Evolutionary conservation across 2,329 filamentous ascomycete species (phyloP).

Genomic region (Parasarocladium wereldwijsianum): DNA sequence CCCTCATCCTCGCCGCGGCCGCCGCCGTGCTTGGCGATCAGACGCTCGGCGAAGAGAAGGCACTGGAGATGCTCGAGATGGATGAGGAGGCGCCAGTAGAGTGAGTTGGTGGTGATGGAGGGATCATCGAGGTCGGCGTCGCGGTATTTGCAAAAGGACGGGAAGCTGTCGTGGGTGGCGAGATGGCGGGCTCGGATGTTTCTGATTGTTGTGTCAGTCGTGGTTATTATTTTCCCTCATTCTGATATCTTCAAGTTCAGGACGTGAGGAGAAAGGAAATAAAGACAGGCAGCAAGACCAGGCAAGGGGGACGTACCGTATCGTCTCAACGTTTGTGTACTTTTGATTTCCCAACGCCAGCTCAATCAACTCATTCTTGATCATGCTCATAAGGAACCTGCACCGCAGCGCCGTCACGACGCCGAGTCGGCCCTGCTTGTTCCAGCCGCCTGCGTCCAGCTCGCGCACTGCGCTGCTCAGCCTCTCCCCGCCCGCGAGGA

Average conservation of each 20-base stretch:
- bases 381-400: slow-evolving; percentile 10
- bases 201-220: background rate
- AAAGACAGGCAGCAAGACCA: no score
- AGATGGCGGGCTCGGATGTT: slow-evolving; percentile 12
- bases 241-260: no score
- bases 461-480: slow-evolving; percentile 14
- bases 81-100: slow-evolving; percentile 29
- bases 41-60: slow-evolving; percentile 40
- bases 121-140: slow-evolving; percentile 31
- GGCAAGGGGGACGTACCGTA: slow-evolving; percentile 2
- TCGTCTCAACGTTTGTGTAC: background rate
- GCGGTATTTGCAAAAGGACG: slow-evolving; percentile 32
- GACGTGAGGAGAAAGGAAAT: no score
- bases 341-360: slow-evolving; percentile 14
- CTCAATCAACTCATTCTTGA: slow-evolving; percentile 14
- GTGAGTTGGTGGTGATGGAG: slow-evolving; percentile 20
- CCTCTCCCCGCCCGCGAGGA: slow-evolving; percentile 26
- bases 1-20: slow-evolving; percentile 15
- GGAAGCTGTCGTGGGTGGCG: slow-evolving; percentile 27
- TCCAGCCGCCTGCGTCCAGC: slow-evolving; percentile 24
- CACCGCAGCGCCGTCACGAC: slow-evolving; percentile 15
- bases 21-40: slow-evolving; percentile 12
- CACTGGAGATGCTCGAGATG: slow-evolving; percentile 37
- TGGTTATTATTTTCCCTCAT: no score
- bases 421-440: slow-evolving; percentile 14